Evolutionary conservation across 345 rosid genomes (phyloP).

Genomic region (Melastoma malabathricum): DNA sequence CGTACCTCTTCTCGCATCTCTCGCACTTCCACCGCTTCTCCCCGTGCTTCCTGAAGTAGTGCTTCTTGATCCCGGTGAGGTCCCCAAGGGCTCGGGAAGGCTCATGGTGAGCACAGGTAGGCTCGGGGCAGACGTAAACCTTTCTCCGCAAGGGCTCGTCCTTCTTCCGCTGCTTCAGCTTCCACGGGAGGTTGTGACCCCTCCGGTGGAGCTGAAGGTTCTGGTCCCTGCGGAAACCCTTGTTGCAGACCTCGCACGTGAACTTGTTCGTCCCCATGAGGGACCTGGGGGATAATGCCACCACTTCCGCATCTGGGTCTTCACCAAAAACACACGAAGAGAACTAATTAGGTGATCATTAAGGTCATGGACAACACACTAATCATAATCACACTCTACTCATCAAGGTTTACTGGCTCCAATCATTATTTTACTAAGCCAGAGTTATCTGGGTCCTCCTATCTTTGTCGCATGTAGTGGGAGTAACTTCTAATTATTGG

Average conservation of each 20-base stretch:
- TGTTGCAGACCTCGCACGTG: conserved; percentile 49
- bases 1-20: conserved; percentile 79
- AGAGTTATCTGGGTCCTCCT: too few relatives aligned
- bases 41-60: conserved; percentile 82
- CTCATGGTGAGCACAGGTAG: conserved; percentile 76
- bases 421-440: too few relatives aligned
- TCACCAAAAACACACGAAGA: too few relatives aligned
- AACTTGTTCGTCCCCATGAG: conserved; percentile 40
- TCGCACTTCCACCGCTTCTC: conserved; percentile 97
- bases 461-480: too few relatives aligned
- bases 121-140: conserved; percentile 25
- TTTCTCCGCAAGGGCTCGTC: conserved; percentile 24
- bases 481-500: too few relatives aligned
- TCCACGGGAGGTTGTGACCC: conserved; percentile 97
- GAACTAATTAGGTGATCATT: too few relatives aligned
- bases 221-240: conserved; percentile 57
- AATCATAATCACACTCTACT: too few relatives aligned
- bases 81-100: conserved; percentile 91
- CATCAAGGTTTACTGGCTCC: too few relatives aligned
- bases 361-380: too few relatives aligned
- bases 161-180: conserved; percentile 71
- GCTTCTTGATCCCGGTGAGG: conserved; percentile 94
- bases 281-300: conserved; percentile 43
- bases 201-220: conserved; percentile 69
- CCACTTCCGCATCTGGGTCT: conserved; percentile 54